These are phyloP conservation scores for Tricholoma sp. DNA, from an alignment of 768 basidiomycete species.

Conservation along the genomic window DNA sequence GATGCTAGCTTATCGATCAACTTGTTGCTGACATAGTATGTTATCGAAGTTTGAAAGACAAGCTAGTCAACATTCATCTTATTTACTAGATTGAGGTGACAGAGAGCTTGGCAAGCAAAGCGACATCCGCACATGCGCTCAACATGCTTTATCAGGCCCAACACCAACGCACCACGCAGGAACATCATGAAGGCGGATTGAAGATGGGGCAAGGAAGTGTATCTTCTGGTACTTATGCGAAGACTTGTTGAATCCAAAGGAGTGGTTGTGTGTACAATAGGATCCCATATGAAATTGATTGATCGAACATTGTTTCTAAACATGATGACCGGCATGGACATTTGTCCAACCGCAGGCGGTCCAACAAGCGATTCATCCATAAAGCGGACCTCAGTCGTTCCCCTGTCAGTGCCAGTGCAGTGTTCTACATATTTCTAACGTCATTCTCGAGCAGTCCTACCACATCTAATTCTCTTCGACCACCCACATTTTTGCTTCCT, in stretches of 20 bases:
- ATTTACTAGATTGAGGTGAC: slow-evolving; percentile 54
- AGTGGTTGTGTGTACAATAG: neutral
- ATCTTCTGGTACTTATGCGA: slow-evolving; percentile 61
- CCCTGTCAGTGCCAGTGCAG: neutral
- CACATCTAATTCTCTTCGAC: slow-evolving; percentile 23
- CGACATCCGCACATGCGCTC: slow-evolving; percentile 49
- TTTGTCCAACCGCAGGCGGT: neutral
- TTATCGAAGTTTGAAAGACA: slow-evolving; percentile 1
- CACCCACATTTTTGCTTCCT: slow-evolving; percentile 35
- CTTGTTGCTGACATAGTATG: slow-evolving; percentile 67
- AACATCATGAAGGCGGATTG: slow-evolving; percentile 39
- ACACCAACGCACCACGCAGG: slow-evolving; percentile 24
- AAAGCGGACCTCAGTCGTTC: neutral
- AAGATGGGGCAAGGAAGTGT: slow-evolving; percentile 42
- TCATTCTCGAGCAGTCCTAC: slow-evolving; percentile 14
- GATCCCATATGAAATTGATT: neutral
- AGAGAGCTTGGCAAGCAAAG: slow-evolving; percentile 44
- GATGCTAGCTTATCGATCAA: slow-evolving; percentile 49
- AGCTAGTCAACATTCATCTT: neutral
- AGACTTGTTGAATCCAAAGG: slow-evolving; percentile 45
- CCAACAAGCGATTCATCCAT: neutral
- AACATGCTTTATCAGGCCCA: slow-evolving; percentile 30
- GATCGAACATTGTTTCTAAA: too few relatives aligned
- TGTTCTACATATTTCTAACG: neutral
- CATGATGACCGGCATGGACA: neutral